Conservation (phyloP, 805 yeast genomes). For the Candida gorgasii region DNA sequence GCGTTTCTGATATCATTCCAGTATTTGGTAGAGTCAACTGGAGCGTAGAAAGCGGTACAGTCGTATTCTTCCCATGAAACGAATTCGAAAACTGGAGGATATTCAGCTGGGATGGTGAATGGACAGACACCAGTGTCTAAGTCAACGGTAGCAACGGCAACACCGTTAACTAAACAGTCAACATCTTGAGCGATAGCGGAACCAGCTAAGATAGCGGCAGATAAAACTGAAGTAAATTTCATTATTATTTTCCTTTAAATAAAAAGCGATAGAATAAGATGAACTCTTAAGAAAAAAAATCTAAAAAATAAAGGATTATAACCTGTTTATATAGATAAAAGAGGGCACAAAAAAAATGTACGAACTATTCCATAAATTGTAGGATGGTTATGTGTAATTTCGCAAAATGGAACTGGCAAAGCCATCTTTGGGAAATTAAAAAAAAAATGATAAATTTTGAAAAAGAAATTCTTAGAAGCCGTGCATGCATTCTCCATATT, state of each 20-base stretch:
- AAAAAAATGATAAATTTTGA: background rate
- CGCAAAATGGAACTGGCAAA: conserved; percentile 3
- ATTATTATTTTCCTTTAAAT: conserved; percentile 6
- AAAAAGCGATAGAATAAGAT: conserved; percentile 9
- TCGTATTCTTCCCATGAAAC: conserved; percentile 29
- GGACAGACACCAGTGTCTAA: conserved; percentile 42
- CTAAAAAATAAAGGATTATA: background rate
- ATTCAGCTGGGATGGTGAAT: conserved; percentile 32
- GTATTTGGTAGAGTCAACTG: conserved; percentile 23
- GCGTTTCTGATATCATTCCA: conserved; percentile 36
- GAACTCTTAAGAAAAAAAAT: conserved; percentile 4
- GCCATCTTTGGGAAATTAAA: background rate
- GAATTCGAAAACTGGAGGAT: conserved; percentile 28
- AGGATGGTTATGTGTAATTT: conserved; percentile 4
- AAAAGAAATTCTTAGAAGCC: background rate
- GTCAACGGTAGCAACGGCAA: conserved; percentile 35
- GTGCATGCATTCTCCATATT: background rate
- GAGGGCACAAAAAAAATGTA: background rate
- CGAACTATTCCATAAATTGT: background rate
- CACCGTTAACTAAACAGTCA: conserved; percentile 39
- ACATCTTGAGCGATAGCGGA: conserved; percentile 34
- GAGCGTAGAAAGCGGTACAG: conserved; percentile 37
- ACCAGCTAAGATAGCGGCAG: conserved; percentile 22
- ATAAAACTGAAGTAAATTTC: conserved; percentile 15
- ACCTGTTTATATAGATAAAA: conserved; percentile 4